Evolutionary conservation across 169 alveolate species (phyloP), one percentile per base, ranked within the genome.

Genomic region (Plasmodium chabaudi): DNA sequence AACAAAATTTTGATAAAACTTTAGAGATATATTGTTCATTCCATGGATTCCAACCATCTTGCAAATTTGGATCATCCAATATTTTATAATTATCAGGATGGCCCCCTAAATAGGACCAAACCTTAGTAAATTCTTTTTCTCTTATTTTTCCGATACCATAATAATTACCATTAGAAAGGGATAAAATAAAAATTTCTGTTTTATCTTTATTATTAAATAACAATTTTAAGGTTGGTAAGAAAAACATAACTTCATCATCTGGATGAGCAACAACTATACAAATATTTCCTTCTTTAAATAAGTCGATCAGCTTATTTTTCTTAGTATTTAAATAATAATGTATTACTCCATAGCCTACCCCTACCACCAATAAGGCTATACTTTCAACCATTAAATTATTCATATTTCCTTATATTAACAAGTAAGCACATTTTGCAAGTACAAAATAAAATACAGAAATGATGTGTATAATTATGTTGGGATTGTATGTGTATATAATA

Each of bases 191-290:
- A 79, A 89, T 44, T 46, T 75, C 71, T 44, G 57, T 86, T 87
- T 74, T 61, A 44, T 69, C 23, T 73, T 68, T 64, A 88, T 34
- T 72, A 72, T 93, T 94, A 61, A 69, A 87, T 13, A 93, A 60
- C 5, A 93, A 88, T 49, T 87, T 68, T 39, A 93, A 68, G 39
- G 98, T 93, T 5, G 99, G 99, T 17, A 94, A 88, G 87, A 96
- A 96, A 90, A 96, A 97, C 99, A 97, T 97, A 17, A 95, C 91
- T 92, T 97, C 99, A 87, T 97, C 99, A 88, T 96, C 98, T 23
- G 98, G 99, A 82, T 97, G 99, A 7, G 98, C 98, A 46, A 95
- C 93, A 4, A 97, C 93, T 55, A 96, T 65, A 56, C 69, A 9
- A 15, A 75, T n/a, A 25, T 75, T 75, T 63, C 27, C 57, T 46